Percentiles rank a stretch among this genome's conserved stretches.
Evolutionary conservation across 495 filamentous ascomycete genomes (phyloP).

Genomic region (Aspergillus asperescens): DNA sequence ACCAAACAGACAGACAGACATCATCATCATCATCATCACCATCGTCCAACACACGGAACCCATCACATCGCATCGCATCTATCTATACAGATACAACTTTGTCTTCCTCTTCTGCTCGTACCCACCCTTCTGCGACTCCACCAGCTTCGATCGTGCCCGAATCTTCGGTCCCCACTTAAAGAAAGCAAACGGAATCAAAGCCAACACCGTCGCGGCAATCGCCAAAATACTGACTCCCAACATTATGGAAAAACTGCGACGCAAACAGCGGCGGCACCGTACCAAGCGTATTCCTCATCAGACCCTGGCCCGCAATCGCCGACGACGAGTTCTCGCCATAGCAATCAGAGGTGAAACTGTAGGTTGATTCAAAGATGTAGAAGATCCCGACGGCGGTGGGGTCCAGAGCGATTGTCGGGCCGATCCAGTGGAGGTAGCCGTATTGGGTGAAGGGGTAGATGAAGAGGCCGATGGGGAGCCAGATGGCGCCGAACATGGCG

Average conservation of each 20-base stretch:
- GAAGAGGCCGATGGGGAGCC: slow-evolving; percentile 67
- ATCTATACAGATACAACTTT: not conserved
- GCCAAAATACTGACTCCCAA: slow-evolving; percentile 42
- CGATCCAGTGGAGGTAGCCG: slow-evolving; percentile 56
- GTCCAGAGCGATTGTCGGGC: slow-evolving; percentile 52
- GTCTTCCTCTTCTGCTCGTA: not conserved
- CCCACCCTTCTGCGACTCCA: not conserved
- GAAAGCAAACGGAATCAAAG: slow-evolving; percentile 37
- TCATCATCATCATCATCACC: no score
- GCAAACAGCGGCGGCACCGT: slow-evolving; percentile 48
- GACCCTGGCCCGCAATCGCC: slow-evolving; percentile 46
- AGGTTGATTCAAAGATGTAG: slow-evolving; percentile 43
- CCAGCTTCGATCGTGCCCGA: slow-evolving; percentile 31
- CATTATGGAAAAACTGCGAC: slow-evolving; percentile 43
- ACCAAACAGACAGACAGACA: no score
- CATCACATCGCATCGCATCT: no score
- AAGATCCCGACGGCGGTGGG: slow-evolving; percentile 44
- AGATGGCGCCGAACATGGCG: slow-evolving; percentile 61
- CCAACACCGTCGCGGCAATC: slow-evolving; percentile 35
- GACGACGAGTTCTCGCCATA: slow-evolving; percentile 42
- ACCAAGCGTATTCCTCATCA: slow-evolving; percentile 46
- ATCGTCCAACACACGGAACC: no score
- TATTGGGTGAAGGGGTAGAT: slow-evolving; percentile 78
- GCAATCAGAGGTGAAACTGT: slow-evolving; percentile 43
- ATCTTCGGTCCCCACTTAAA: slow-evolving; percentile 41